Percentiles rank a stretch among this genome's conserved stretches.
Evolutionary conservation across 306 rosid species (phyloP).

Genomic region (Hippophae rhamnoides): DNA sequence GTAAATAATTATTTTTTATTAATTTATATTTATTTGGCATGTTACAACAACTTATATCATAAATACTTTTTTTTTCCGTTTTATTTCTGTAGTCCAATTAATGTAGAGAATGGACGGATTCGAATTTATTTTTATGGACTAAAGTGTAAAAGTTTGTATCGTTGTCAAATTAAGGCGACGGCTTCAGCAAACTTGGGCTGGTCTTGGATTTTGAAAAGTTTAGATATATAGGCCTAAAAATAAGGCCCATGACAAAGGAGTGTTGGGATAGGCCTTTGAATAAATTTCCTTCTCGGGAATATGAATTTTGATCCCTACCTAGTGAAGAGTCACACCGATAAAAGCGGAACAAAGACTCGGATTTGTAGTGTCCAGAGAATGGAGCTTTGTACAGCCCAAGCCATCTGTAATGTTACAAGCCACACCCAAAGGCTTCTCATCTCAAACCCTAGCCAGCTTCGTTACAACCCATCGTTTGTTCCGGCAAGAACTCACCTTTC

Average conservation of each 20-base stretch:
- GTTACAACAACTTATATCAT: too few relatives aligned
- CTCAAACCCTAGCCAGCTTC: conserved; percentile 4
- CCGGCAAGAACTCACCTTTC: background rate
- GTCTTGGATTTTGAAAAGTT: background rate
- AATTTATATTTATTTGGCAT: too few relatives aligned
- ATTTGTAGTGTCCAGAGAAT: background rate
- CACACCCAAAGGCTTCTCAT: background rate
- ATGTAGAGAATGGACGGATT: conserved; percentile 1
- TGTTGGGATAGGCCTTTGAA: too few relatives aligned
- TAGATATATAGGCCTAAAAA: background rate
- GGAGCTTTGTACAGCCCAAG: conserved; percentile 22
- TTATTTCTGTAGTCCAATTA: too few relatives aligned
- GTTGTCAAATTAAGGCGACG: conserved; percentile 19
- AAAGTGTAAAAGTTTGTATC: too few relatives aligned
- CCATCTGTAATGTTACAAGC: conserved; percentile 8
- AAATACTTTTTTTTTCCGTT: too few relatives aligned
- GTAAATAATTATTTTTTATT: too few relatives aligned
- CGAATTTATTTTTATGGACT: background rate
- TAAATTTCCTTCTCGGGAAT: too few relatives aligned
- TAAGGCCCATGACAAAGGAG: background rate
- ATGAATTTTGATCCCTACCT: background rate
- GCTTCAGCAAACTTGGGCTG: background rate
- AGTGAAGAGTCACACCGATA: background rate
- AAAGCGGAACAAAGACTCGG: background rate
- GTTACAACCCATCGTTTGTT: conserved; percentile 10